These are phyloP conservation scores for Botrytis fragariae DNA, from an alignment of 2,329 filamentous ascomycete genomes.

Conservation along the genomic window DNA sequence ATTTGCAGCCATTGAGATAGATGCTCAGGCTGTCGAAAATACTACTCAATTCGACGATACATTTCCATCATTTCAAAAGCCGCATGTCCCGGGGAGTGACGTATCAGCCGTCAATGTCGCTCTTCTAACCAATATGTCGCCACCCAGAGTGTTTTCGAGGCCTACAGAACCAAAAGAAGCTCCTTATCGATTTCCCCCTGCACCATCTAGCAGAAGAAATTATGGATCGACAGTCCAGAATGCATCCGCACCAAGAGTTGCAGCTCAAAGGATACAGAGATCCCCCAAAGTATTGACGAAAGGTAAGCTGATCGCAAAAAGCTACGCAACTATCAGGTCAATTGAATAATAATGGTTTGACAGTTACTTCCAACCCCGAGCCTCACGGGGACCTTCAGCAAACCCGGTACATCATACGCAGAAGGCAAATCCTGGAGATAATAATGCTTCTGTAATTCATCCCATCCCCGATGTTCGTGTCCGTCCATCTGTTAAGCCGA, in stretches of 20 bases:
- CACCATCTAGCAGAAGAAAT: neutral
- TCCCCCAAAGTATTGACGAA: neutral
- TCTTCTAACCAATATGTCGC: neutral
- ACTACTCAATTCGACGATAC: neutral
- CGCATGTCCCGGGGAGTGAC: neutral
- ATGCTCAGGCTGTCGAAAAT: constrained; percentile 21
- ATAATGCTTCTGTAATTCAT: neutral
- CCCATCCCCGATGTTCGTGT: neutral
- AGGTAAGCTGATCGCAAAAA: neutral
- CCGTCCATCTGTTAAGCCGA: too few relatives aligned
- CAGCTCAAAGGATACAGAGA: neutral
- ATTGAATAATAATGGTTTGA: neutral
- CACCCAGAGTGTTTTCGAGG: neutral
- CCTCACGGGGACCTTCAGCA: neutral
- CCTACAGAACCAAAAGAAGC: neutral
- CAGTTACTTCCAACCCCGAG: neutral
- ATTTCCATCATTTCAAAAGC: neutral
- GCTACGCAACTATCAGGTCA: neutral
- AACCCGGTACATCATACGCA: neutral
- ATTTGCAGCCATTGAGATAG: constrained; percentile 26
- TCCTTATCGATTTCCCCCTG: neutral
- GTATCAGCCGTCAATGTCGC: neutral
- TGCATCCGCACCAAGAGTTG: neutral
- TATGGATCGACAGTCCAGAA: neutral
- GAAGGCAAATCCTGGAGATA: neutral